Conservation (phyloP, 1,139 yeast genomes). For the Hemisphaericaspora xylanilytica region DNA sequence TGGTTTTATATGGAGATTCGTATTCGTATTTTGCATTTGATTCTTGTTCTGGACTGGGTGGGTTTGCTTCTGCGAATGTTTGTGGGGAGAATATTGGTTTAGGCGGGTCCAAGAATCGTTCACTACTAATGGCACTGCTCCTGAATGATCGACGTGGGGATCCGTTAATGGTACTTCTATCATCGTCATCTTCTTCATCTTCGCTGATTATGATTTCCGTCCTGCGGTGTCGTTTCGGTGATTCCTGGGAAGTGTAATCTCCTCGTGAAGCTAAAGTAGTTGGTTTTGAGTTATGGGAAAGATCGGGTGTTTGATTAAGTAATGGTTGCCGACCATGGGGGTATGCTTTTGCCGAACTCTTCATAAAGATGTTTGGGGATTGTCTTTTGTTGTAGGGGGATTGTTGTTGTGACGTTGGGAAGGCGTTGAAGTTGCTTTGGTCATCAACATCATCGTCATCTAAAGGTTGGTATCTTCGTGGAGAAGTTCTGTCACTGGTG, state of each 20-base stretch:
- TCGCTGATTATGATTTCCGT: slow-evolving; percentile 48
- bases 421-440: slow-evolving; percentile 24
- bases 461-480: slow-evolving; percentile 33
- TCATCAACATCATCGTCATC: slow-evolving; percentile 21
- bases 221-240: slow-evolving; percentile 58
- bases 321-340: slow-evolving; percentile 10
- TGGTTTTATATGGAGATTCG: slow-evolving; percentile 34
- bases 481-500: slow-evolving; percentile 39
- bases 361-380: slow-evolving; percentile 46
- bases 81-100: slow-evolving; percentile 64
- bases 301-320: slow-evolving; percentile 22
- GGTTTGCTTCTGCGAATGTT: slow-evolving; percentile 61
- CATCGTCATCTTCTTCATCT: slow-evolving; percentile 35
- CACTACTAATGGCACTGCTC: slow-evolving; percentile 42
- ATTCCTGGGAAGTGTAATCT: slow-evolving; percentile 58
- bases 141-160: slow-evolving; percentile 38
- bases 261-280: slow-evolving; percentile 49
- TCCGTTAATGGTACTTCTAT: slow-evolving; percentile 17
- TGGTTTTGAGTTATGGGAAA: not conserved
- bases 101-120: slow-evolving; percentile 58
- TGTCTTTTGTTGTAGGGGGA: slow-evolving; percentile 21
- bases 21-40: slow-evolving; percentile 25
- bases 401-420: slow-evolving; percentile 27
- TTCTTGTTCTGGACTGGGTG: slow-evolving; percentile 22
- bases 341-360: slow-evolving; percentile 46